These are phyloP conservation scores for Leccinum griseonigrum DNA, from an alignment of 1,284 basidiomycete genomes.

Conservation along the genomic window DNA sequence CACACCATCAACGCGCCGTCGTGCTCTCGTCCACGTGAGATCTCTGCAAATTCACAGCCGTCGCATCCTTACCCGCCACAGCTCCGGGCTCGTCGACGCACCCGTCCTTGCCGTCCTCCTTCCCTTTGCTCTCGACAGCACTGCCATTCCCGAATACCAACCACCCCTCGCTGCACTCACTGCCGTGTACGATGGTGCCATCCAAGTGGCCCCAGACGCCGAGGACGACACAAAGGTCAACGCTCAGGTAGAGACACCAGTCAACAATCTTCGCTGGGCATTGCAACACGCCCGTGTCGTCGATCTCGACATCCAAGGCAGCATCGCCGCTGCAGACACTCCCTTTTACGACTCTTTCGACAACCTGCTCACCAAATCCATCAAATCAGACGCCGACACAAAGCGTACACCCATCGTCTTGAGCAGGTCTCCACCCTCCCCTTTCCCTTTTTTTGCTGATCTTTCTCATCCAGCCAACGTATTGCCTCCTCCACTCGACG, in stretches of 20 bases:
- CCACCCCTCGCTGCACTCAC: constrained; percentile 49
- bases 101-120: constrained; percentile 52
- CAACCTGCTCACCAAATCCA: constrained; percentile 67
- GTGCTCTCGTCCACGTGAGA: constrained; percentile 32
- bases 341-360: constrained; percentile 68
- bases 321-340: constrained; percentile 47
- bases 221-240: constrained; percentile 16
- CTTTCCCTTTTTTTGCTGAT: constrained; percentile 8
- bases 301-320: constrained; percentile 63
- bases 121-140: constrained; percentile 55
- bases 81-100: constrained; percentile 32
- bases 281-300: constrained; percentile 58
- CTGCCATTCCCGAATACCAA: constrained; percentile 40
- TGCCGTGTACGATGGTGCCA: constrained; percentile 50
- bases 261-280: constrained; percentile 57
- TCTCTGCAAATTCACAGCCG: not conserved
- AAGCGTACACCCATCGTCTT: constrained; percentile 38
- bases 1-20: constrained; percentile 36
- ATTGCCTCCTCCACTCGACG: constrained; percentile 79
- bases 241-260: constrained; percentile 17
- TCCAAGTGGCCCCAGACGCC: constrained; percentile 36
- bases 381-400: constrained; percentile 25
- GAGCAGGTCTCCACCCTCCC: not conserved
- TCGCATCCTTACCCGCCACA: constrained; percentile 21
- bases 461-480: constrained; percentile 61